These are phyloP conservation scores for Scedosporium minutisporum DNA, from an alignment of 2,329 filamentous ascomycete genomes.

Conservation along the genomic window DNA sequence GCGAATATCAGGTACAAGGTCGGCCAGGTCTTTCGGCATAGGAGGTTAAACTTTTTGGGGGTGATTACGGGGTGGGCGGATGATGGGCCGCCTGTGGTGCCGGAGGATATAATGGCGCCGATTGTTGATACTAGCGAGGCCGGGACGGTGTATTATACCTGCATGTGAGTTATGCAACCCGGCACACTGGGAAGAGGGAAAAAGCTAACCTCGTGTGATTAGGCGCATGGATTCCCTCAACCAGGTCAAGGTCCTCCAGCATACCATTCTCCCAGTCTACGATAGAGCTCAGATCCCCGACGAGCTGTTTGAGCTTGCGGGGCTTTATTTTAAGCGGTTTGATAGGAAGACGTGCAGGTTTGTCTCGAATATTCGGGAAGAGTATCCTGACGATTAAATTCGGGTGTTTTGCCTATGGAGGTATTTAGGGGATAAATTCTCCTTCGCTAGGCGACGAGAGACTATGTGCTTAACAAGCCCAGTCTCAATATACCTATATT, in stretches of 20 bases:
- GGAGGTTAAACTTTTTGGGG: slow-evolving; percentile 67
- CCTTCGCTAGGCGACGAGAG: too few species aligned
- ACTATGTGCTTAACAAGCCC: too few species aligned
- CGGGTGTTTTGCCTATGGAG: background rate
- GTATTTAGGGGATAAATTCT: too few species aligned
- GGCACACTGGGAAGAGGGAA: background rate
- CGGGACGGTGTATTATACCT: slow-evolving; percentile 70
- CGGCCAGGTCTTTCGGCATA: slow-evolving; percentile 78
- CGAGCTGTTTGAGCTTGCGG: slow-evolving; percentile 59
- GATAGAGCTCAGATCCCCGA: slow-evolving; percentile 38
- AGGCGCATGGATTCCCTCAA: slow-evolving; percentile 2
- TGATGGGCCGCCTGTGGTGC: background rate
- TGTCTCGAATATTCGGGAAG: slow-evolving; percentile 69
- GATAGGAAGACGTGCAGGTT: slow-evolving; percentile 58
- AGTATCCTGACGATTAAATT: slow-evolving; percentile 73
- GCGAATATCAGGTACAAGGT: slow-evolving; percentile 43
- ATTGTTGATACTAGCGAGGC: slow-evolving; percentile 33
- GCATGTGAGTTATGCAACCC: slow-evolving; percentile 54
- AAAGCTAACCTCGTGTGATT: slow-evolving; percentile 26
- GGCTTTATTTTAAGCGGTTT: slow-evolving; percentile 83
- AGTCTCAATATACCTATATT: too few species aligned
- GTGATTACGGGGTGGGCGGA: slow-evolving; percentile 77
- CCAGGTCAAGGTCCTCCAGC: slow-evolving; percentile 45
- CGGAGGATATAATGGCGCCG: slow-evolving; percentile 5
- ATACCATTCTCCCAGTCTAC: slow-evolving; percentile 54